phyloP scores from a whole-genome alignment of 2,329 filamentous ascomycete species.

The Botrytis hyacinthi region DNA sequence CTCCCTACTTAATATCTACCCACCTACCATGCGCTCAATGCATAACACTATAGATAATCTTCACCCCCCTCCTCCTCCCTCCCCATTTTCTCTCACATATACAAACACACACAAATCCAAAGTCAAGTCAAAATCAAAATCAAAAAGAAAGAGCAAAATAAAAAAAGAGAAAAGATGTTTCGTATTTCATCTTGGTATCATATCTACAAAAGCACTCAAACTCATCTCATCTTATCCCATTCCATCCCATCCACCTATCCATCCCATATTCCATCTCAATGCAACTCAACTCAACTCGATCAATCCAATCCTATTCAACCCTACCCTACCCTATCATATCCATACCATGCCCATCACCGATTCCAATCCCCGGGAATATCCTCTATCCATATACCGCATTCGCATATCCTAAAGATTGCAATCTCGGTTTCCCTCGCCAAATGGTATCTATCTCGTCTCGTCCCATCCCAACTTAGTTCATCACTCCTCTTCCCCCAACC shows the following conservation, averaged over 20 bases:
- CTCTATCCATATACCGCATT: neutral
- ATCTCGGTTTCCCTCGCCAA: neutral
- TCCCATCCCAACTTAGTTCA: neutral
- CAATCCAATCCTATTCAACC: neutral
- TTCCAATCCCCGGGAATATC: neutral
- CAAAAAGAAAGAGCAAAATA: neutral
- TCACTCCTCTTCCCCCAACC: neutral
- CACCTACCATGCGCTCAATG: no score
- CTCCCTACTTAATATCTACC: no score
- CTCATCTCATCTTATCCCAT: neutral
- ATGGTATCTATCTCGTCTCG: slow-evolving; percentile 1
- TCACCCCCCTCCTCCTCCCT: no score
- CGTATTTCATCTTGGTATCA: slow-evolving; percentile 21
- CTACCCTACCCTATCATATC: neutral
- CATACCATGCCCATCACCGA: neutral
- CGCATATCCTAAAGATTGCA: neutral
- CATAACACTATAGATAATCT: no score
- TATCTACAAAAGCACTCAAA: slow-evolving; percentile 17
- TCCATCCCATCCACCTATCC: neutral
- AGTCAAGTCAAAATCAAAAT: neutral
- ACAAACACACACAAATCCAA: neutral
- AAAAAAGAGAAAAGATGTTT: slow-evolving; percentile 7
- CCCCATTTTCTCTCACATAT: no score
- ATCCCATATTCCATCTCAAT: neutral
- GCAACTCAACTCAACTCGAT: neutral